Conservation (phyloP, 495 filamentous ascomycete genomes). For the Neurospora africana region DNA sequence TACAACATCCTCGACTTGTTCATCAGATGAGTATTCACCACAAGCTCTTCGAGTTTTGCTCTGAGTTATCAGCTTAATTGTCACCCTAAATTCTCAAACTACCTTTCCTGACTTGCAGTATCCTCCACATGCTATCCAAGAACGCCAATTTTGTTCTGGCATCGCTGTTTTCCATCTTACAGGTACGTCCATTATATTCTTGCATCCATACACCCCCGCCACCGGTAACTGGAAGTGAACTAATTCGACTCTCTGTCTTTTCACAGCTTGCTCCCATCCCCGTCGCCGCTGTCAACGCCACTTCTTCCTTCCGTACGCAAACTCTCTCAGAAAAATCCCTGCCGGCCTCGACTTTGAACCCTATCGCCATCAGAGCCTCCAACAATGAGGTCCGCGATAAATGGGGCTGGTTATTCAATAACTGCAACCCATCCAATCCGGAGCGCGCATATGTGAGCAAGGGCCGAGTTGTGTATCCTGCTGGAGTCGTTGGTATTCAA, state of each 20-base stretch:
- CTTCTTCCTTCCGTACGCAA: not conserved
- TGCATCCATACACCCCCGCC: not conserved
- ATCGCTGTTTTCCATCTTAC: not conserved
- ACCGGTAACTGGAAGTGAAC: not conserved
- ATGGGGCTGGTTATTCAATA: no score
- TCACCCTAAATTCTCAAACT: no score
- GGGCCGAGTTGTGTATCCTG: no score
- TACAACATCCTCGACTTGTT: not conserved
- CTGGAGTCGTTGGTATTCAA: no score
- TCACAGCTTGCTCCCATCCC: not conserved
- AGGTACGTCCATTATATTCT: not conserved
- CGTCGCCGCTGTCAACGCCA: not conserved
- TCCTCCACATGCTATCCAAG: not conserved
- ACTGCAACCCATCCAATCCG: no score
- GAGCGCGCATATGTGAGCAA: no score
- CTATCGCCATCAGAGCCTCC: not conserved
- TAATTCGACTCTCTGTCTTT: not conserved
- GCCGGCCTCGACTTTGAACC: not conserved
- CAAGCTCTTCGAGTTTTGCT: not conserved
- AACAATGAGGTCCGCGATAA: not conserved
- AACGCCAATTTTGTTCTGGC: not conserved
- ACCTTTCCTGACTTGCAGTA: not conserved
- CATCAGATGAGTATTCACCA: not conserved
- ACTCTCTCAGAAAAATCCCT: not conserved
- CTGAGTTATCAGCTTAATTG: not conserved